Evolutionary conservation across 176 grass and related monocot species (phyloP).

Genomic region (Chrysopogon serrulatus): DNA sequence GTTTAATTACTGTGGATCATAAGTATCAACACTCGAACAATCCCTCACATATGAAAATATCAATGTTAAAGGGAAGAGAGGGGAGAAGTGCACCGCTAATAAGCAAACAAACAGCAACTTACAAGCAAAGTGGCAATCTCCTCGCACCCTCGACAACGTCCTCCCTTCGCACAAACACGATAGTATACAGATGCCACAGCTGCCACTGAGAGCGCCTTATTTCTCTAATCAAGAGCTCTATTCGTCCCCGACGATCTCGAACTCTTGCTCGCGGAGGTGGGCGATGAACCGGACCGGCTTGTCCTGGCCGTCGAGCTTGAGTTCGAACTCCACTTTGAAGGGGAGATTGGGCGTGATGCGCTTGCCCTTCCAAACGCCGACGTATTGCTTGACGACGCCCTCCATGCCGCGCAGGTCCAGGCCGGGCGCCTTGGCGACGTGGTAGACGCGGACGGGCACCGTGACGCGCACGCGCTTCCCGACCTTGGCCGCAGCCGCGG

Average conservation of each 20-base stretch:
- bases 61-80: conserved; percentile 22
- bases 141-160: background rate
- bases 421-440: conserved; percentile 74
- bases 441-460: conserved; percentile 66
- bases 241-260: conserved; percentile 65
- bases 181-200: conserved; percentile 34
- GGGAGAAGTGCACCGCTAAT: background rate
- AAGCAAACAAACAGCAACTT: conserved; percentile 35
- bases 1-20: conserved; percentile 18
- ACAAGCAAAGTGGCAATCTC: conserved; percentile 40
- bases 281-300: conserved; percentile 70
- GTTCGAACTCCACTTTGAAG: conserved; percentile 73
- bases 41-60: conserved; percentile 34
- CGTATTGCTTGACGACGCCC: conserved; percentile 79
- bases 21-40: conserved; percentile 4
- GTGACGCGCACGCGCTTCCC: conserved; percentile 74
- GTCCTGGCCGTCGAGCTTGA: conserved; percentile 50
- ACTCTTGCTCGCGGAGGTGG: conserved; percentile 89
- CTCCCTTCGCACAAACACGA: background rate
- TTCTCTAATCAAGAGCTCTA: conserved; percentile 18
- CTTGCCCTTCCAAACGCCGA: conserved; percentile 80
- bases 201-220: conserved; percentile 9
- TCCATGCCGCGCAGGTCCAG: conserved; percentile 79
- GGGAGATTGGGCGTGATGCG: conserved; percentile 75
- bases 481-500: conserved; percentile 47